These are phyloP conservation scores for Digitaria exilis DNA, from an alignment of 202 grass and related monocot genomes.

Conservation along the genomic window DNA sequence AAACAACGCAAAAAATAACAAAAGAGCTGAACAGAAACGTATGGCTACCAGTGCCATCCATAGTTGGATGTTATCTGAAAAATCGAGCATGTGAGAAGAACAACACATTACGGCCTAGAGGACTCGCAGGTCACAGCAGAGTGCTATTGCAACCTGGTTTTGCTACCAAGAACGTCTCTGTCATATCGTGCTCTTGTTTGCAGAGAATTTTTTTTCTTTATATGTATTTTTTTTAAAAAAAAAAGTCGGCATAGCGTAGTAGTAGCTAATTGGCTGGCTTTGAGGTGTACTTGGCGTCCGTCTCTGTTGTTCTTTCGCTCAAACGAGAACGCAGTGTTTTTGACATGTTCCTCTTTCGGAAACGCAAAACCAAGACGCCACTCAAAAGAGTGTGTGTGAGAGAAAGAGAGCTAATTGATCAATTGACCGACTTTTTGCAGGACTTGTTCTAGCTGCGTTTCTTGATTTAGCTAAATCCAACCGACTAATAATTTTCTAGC, in stretches of 20 bases:
- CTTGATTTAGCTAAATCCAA: not conserved
- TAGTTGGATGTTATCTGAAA: too few relatives aligned
- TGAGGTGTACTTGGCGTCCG: not conserved
- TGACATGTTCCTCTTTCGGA: slow-evolving; percentile 3
- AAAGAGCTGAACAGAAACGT: too few relatives aligned
- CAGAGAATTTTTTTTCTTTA: not conserved
- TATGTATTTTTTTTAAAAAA: not conserved
- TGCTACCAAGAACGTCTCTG: not conserved
- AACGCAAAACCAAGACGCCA: not conserved
- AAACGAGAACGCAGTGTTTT: not conserved
- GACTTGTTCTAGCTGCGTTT: slow-evolving; percentile 28
- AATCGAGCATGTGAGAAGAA: too few relatives aligned
- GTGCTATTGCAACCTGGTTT: not conserved
- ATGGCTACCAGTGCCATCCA: too few relatives aligned
- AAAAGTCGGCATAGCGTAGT: not conserved
- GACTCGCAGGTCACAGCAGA: not conserved
- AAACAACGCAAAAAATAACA: too few relatives aligned
- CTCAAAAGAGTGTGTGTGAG: not conserved
- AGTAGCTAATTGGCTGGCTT: not conserved
- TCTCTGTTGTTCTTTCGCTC: not conserved
- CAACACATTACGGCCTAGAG: too few relatives aligned
- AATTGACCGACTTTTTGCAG: not conserved
- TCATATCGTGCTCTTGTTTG: not conserved
- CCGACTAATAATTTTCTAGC: too few relatives aligned
- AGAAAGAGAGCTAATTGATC: not conserved